These are phyloP conservation scores for Plenodomus biglobosus DNA, from an alignment of 2,329 filamentous ascomycete genomes.

Conservation along the genomic window DNA sequence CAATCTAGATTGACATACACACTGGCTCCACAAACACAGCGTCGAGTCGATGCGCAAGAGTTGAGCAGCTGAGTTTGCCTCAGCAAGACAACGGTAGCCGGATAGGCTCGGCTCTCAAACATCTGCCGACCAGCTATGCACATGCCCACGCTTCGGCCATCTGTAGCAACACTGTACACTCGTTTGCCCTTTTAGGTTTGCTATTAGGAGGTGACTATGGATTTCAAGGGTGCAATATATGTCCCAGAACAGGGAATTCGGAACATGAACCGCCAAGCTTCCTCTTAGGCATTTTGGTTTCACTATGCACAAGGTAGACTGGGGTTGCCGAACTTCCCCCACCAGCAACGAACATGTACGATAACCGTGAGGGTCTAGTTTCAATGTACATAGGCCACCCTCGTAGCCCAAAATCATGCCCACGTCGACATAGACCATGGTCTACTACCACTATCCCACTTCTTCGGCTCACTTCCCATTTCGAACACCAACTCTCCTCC, in stretches of 20 bases:
- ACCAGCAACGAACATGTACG: not conserved
- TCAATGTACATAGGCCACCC: not conserved
- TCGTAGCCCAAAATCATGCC: not conserved
- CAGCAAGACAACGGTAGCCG: not conserved
- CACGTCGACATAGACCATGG: slow-evolving; percentile 7
- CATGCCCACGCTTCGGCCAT: not conserved
- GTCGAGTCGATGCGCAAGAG: not conserved
- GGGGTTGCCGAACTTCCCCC: not conserved
- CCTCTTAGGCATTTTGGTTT: not conserved
- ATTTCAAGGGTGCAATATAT: not conserved
- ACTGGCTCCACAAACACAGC: not conserved
- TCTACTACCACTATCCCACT: slow-evolving; percentile 6
- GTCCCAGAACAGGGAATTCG: not conserved
- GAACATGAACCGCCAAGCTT: not conserved
- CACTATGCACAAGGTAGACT: too few species aligned
- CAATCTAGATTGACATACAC: not conserved
- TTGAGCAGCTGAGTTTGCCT: not conserved
- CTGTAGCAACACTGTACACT: not conserved
- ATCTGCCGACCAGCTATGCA: too few species aligned
- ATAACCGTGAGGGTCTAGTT: not conserved
- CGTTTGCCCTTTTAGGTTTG: not conserved
- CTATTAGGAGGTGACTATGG: not conserved
- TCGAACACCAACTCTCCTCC: slow-evolving; percentile 8
- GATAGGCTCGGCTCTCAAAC: not conserved
- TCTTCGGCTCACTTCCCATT: slow-evolving; percentile 4